phyloP scores from a whole-genome alignment of 441 rosid species.

The Francoa sonchifolia region DNA sequence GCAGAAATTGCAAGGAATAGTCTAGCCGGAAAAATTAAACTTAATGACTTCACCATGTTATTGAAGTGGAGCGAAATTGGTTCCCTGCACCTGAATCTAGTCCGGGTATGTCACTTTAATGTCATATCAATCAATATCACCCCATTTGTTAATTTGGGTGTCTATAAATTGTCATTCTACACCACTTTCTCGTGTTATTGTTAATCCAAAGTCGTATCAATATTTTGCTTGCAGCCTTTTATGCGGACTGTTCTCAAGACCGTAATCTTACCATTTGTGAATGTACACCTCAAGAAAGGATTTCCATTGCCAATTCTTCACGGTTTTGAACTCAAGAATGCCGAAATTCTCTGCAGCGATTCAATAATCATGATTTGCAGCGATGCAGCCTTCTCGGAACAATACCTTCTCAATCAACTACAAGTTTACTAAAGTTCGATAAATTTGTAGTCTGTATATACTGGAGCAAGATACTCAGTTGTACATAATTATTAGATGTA shows the following conservation, averaged over 20 bases:
- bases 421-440: neutral
- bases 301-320: constrained; percentile 47
- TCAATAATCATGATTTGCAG: constrained; percentile 36
- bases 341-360: constrained; percentile 30
- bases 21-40: constrained; percentile 37
- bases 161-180: no score
- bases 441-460: neutral
- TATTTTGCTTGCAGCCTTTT: constrained; percentile 26
- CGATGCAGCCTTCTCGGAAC: constrained; percentile 25
- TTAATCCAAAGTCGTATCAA: no score
- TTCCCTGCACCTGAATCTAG: constrained; percentile 29
- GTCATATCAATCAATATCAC: no score
- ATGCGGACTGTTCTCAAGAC: constrained; percentile 37
- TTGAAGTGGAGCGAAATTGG: constrained; percentile 54
- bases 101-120: constrained; percentile 28
- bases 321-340: constrained; percentile 32
- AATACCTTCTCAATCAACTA: constrained; percentile 1
- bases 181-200: no score
- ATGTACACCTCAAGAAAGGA: constrained; percentile 42
- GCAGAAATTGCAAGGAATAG: constrained; percentile 35
- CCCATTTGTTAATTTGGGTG: neutral
- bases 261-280: constrained; percentile 46
- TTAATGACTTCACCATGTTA: constrained; percentile 40
- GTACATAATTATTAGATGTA: no score
- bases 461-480: neutral